Conservation (phyloP, 768 basidiomycete genomes). For the Mycena amicta region DNA sequence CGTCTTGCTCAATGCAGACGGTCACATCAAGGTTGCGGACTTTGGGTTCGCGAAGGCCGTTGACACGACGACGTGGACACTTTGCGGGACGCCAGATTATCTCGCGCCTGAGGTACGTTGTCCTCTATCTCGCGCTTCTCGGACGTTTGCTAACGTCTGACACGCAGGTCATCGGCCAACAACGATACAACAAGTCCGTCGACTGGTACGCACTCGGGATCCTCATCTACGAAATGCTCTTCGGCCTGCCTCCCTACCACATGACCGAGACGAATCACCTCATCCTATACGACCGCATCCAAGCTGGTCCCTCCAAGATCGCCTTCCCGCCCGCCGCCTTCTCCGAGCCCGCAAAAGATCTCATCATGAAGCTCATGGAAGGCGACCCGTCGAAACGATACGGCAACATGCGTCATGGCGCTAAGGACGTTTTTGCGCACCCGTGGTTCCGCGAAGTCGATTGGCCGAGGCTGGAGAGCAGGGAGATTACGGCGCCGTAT, state of each 20-base stretch:
- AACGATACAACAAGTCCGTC: constrained; percentile 92
- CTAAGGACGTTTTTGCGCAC: constrained; percentile 90
- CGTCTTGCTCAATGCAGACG: constrained; percentile 89
- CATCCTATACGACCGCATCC: constrained; percentile 90
- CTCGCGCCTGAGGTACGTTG: constrained; percentile 85
- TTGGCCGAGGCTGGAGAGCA: constrained; percentile 76
- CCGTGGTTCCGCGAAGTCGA: constrained; percentile 94
- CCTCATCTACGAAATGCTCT: constrained; percentile 97
- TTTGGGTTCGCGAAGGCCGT: constrained; percentile 96
- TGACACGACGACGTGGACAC: constrained; percentile 86
- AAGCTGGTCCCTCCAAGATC: constrained; percentile 51
- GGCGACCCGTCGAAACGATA: constrained; percentile 84
- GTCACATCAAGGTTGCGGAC: constrained; percentile 96
- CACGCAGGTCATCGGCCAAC: constrained; percentile 70
- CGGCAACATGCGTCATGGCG: constrained; percentile 87
- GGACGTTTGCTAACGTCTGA: constrained; percentile 14
- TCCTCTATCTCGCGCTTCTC: neutral
- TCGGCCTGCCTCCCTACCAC: constrained; percentile 94
- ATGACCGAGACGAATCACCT: constrained; percentile 83
- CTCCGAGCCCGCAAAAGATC: constrained; percentile 78
- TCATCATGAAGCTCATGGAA: constrained; percentile 91
- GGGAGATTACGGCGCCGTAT: constrained; percentile 95
- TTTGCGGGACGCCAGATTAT: constrained; percentile 96
- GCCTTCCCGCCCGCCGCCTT: constrained; percentile 57
- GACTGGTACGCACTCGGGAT: constrained; percentile 99